Evolutionary conservation across 441 rosid genomes (phyloP).

Genomic region (Populus hybrid): DNA sequence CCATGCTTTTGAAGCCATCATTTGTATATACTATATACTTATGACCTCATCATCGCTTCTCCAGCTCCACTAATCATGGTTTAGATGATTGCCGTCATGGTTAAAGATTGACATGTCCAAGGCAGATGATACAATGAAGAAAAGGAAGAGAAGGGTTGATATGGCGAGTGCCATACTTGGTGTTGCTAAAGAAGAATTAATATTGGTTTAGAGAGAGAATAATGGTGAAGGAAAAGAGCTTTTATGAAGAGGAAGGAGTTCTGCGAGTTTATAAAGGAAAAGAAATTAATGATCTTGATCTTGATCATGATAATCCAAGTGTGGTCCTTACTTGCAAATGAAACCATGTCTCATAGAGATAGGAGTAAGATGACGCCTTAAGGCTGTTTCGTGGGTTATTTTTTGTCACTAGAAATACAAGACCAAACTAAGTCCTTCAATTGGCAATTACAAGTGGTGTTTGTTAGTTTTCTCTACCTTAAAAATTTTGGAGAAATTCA

Average conservation of each 20-base stretch:
- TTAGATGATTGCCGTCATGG: constrained; percentile 40
- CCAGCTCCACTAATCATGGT: constrained; percentile 24
- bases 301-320: neutral
- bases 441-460: no score
- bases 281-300: neutral
- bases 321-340: neutral
- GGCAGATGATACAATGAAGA: constrained; percentile 46
- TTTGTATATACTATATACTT: constrained; percentile 51
- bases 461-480: no score
- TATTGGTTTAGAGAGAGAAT: neutral
- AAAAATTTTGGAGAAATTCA: neutral
- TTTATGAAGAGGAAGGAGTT: neutral
- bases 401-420: constrained; percentile 7
- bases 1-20: constrained; percentile 69
- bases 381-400: neutral
- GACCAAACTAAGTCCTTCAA: neutral
- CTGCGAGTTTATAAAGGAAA: constrained; percentile 4
- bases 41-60: constrained; percentile 58
- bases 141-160: constrained; percentile 33
- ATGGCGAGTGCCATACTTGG: constrained; percentile 14
- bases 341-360: neutral
- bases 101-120: constrained; percentile 62
- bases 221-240: neutral
- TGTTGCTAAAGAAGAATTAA: neutral
- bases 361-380: neutral